Evolutionary conservation across 768 basidiomycete genomes (phyloP).

Genomic region (Podaxis sp.): DNA sequence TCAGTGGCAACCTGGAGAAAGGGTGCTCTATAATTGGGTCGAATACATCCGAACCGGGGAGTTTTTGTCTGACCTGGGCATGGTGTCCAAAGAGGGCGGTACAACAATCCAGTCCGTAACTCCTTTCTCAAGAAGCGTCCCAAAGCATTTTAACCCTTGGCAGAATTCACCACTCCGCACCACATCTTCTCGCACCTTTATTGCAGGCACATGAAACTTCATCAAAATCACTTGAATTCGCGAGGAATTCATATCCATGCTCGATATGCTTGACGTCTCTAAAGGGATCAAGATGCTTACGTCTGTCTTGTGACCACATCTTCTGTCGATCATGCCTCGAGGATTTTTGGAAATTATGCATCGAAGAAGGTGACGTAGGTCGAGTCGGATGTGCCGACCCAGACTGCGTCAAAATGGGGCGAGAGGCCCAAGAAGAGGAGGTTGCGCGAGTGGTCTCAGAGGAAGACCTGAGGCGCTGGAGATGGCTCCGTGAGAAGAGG

Average conservation of each 20-base stretch:
- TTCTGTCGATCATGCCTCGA: slow-evolving; percentile 82
- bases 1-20: slow-evolving; percentile 63
- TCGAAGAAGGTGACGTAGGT: slow-evolving; percentile 74
- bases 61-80: slow-evolving; percentile 50
- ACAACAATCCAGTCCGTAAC: slow-evolving; percentile 27
- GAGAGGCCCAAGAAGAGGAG: slow-evolving; percentile 68
- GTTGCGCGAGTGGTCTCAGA: slow-evolving; percentile 70
- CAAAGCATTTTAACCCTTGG: neutral
- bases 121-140: neutral
- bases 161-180: slow-evolving; percentile 60
- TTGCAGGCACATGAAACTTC: slow-evolving; percentile 50
- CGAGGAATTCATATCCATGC: slow-evolving; percentile 66
- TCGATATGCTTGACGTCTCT: slow-evolving; percentile 71
- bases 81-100: slow-evolving; percentile 32
- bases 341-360: slow-evolving; percentile 82
- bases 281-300: slow-evolving; percentile 76
- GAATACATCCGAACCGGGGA: slow-evolving; percentile 70
- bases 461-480: slow-evolving; percentile 69
- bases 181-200: slow-evolving; percentile 47
- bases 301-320: slow-evolving; percentile 71
- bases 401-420: slow-evolving; percentile 65
- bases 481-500: slow-evolving; percentile 72
- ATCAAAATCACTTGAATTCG: slow-evolving; percentile 53
- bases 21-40: slow-evolving; percentile 68
- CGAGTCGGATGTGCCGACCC: slow-evolving; percentile 82